These are phyloP conservation scores for Ophiorrhiza pumila DNA, from an alignment of 257 asterid genomes.

Conservation along the genomic window DNA sequence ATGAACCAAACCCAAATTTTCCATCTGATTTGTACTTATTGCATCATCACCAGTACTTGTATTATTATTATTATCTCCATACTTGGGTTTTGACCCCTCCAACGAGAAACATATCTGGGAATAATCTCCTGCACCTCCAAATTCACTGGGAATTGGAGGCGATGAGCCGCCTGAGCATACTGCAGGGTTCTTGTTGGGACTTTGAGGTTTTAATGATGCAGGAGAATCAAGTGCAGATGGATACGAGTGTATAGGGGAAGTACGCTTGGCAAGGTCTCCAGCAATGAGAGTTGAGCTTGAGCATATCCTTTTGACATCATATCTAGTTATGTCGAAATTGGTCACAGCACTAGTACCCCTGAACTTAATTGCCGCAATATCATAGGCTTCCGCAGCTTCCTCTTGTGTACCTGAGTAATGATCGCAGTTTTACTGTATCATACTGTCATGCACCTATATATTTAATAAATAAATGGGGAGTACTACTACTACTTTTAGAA, in stretches of 20 bases:
- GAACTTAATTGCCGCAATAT: slow-evolving; percentile 81
- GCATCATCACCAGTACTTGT: slow-evolving; percentile 25
- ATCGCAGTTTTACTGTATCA: no score
- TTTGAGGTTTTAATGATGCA: slow-evolving; percentile 36
- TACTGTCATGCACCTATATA: no score
- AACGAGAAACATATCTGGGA: slow-evolving; percentile 28
- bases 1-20: slow-evolving; percentile 37
- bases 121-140: slow-evolving; percentile 33
- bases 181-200: slow-evolving; percentile 17
- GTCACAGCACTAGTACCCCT: slow-evolving; percentile 83
- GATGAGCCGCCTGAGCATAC: slow-evolving; percentile 23
- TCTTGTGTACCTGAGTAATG: slow-evolving; percentile 65
- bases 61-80: slow-evolving; percentile 26
- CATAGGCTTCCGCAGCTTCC: slow-evolving; percentile 88
- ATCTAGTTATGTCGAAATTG: slow-evolving; percentile 67
- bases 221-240: slow-evolving; percentile 31
- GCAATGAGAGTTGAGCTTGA: slow-evolving; percentile 71
- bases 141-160: slow-evolving; percentile 26
- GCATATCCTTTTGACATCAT: slow-evolving; percentile 71
- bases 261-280: slow-evolving; percentile 66
- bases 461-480: no score
- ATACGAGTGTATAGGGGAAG: slow-evolving; percentile 39
- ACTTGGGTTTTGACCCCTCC: slow-evolving; percentile 31
- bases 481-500: no score
- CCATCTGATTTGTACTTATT: slow-evolving; percentile 15